phyloP scores from a whole-genome alignment of 306 rosid species.

The Cicer cuneatum region DNA sequence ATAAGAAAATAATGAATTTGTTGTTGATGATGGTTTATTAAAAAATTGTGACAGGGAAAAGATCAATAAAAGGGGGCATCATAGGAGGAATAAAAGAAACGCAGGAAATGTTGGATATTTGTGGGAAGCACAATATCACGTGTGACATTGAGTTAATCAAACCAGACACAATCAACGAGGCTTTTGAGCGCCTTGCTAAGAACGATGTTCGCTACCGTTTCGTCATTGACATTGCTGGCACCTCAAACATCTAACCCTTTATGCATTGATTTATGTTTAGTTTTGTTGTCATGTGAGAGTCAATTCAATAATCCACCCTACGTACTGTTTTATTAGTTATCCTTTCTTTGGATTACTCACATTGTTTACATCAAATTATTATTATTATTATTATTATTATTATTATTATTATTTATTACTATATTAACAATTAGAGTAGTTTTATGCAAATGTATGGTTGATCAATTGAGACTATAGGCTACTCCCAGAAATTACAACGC shows the following conservation, averaged over 20 bases:
- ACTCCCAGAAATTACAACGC: no score
- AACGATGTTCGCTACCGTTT: conserved; percentile 75
- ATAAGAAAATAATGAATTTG: neutral
- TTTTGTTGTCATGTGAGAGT: neutral
- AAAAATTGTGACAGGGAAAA: conserved; percentile 52
- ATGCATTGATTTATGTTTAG: no score
- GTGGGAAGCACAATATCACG: conserved; percentile 66
- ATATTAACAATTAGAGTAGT: no score
- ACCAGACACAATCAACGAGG: conserved; percentile 57
- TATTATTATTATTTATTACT: no score
- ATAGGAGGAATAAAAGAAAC: conserved; percentile 78
- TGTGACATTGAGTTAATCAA: conserved; percentile 65
- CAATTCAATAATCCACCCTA: neutral
- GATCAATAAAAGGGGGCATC: conserved; percentile 74
- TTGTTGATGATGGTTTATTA: neutral
- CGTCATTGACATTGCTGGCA: conserved; percentile 62
- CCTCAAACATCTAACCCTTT: conserved; percentile 4
- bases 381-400: no score
- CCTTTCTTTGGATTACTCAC: neutral
- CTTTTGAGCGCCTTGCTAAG: conserved; percentile 57
- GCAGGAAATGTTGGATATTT: conserved; percentile 69
- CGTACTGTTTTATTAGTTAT: neutral
- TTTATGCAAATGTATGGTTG: no score
- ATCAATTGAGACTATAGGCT: no score
- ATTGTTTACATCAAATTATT: no score